Evolutionary conservation across 371 early-diverging fungal species (phyloP).

Genomic region (Haplosporangium sp.): DNA sequence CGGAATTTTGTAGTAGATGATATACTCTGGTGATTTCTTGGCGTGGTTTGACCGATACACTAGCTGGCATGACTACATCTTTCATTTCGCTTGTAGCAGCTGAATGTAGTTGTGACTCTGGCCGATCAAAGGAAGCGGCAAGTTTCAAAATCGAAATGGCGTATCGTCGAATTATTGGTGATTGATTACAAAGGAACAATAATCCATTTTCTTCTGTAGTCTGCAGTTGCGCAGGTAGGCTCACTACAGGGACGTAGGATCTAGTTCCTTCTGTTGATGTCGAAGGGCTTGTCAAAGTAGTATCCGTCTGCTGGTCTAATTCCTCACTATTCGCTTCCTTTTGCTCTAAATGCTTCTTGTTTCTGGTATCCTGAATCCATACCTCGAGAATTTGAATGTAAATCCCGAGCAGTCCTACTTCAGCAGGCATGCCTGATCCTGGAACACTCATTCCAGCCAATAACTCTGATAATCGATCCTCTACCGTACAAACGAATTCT

Average conservation of each 20-base stretch:
- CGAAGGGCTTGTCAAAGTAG: constrained; percentile 20
- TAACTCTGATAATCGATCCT: constrained; percentile 70
- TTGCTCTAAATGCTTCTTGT: constrained; percentile 22
- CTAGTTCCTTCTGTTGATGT: constrained; percentile 40
- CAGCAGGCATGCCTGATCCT: constrained; percentile 31
- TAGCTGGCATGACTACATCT: constrained; percentile 35
- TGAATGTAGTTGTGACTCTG: constrained; percentile 36
- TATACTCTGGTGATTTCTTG: constrained; percentile 56
- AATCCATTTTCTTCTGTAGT: constrained; percentile 83
- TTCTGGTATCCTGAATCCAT: constrained; percentile 62
- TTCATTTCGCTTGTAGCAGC: constrained; percentile 11
- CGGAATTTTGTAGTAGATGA: constrained; percentile 60
- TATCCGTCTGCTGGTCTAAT: neutral
- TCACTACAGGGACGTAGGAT: constrained; percentile 58
- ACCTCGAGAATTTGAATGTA: constrained; percentile 61
- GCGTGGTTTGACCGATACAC: constrained; percentile 39
- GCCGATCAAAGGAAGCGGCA: constrained; percentile 62
- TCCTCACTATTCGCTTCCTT: constrained; percentile 10
- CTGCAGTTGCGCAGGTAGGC: constrained; percentile 64
- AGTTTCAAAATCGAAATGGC: constrained; percentile 71
- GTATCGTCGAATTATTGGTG: constrained; percentile 66
- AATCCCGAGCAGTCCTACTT: constrained; percentile 50
- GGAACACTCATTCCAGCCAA: constrained; percentile 51
- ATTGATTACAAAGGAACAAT: constrained; percentile 76
- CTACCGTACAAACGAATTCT: constrained; percentile 68